A percentile compares a stretch with the other conserved stretches of the same genome.
These are phyloP conservation scores for Mycosphaerella sp. DNA, from an alignment of 2,329 filamentous ascomycete species.

Conservation along the genomic window DNA sequence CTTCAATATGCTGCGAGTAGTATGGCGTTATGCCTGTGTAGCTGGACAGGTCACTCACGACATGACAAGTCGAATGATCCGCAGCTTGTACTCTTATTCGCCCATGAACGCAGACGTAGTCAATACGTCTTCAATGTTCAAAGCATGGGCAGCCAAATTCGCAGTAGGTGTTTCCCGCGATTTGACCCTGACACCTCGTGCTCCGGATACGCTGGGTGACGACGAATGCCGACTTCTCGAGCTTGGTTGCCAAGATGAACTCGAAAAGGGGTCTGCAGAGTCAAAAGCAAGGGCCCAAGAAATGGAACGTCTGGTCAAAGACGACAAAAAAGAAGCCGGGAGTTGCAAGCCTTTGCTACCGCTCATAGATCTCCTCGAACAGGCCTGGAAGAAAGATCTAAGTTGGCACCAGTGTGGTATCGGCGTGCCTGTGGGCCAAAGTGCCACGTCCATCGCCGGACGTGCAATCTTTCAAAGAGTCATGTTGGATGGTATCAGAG, in stretches of 20 bases:
- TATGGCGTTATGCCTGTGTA: constrained; percentile 34
- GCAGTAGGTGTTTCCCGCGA: constrained; percentile 18
- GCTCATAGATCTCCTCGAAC: constrained; percentile 20
- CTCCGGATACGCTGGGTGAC: background rate
- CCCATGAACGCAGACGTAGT: constrained; percentile 1
- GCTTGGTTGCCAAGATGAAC: background rate
- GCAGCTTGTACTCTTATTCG: constrained; percentile 10
- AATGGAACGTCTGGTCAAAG: background rate
- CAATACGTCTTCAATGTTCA: constrained; percentile 12
- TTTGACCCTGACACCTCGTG: background rate
- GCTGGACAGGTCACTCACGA: constrained; percentile 19
- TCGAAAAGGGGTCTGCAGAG: background rate
- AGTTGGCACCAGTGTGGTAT: constrained; percentile 21
- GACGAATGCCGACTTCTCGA: background rate
- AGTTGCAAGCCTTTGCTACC: constrained; percentile 12
- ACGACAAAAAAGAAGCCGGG: constrained; percentile 7
- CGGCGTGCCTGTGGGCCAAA: constrained; percentile 1
- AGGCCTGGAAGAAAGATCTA: constrained; percentile 22
- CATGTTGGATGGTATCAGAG: constrained; percentile 22
- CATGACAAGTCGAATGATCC: constrained; percentile 13
- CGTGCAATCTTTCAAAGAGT: constrained; percentile 18
- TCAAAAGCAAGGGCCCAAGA: background rate
- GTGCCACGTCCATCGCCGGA: background rate
- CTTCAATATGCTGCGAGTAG: constrained; percentile 30
- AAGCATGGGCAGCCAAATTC: constrained; percentile 24